Evolutionary conservation across 139 green algal genomes (phyloP).

Genomic region (Chlamydomonas applanata): DNA sequence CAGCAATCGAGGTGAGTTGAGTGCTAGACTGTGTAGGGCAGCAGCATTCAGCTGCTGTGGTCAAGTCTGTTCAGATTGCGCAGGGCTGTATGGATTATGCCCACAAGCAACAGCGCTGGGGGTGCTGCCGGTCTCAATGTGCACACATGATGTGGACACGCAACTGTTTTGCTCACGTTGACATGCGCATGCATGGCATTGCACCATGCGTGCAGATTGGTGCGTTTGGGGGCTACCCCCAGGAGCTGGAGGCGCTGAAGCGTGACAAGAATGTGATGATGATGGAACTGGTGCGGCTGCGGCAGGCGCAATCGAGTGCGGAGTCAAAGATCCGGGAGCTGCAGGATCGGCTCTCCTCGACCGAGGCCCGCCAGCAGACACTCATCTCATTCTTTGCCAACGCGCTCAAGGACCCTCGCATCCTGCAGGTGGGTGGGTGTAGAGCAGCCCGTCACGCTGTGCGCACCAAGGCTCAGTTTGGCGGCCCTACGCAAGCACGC

Average conservation of each 20-base stretch:
- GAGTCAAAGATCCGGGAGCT: slow-evolving; percentile 64
- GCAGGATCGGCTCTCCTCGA: slow-evolving; percentile 60
- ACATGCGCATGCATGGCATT: slow-evolving; percentile 11
- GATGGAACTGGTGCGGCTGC: slow-evolving; percentile 82
- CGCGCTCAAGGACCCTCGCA: slow-evolving; percentile 76
- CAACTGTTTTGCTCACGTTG: neutral
- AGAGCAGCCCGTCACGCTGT: no score
- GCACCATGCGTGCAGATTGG: slow-evolving; percentile 63
- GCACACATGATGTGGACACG: no score
- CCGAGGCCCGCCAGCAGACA: slow-evolving; percentile 77
- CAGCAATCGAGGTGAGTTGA: slow-evolving; percentile 36
- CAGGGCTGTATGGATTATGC: no score
- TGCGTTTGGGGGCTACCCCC: slow-evolving; percentile 67
- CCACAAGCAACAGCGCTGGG: no score
- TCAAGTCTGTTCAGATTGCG: no score
- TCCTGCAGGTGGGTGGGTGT: slow-evolving; percentile 68
- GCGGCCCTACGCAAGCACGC: no score
- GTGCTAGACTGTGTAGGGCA: neutral
- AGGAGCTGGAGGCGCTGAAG: slow-evolving; percentile 84
- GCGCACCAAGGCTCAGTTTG: no score
- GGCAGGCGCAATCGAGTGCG: slow-evolving; percentile 68
- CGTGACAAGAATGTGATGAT: slow-evolving; percentile 87
- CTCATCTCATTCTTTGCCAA: slow-evolving; percentile 81
- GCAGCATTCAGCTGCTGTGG: neutral
- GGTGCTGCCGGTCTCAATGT: no score